phyloP scores from a whole-genome alignment of 2,329 filamentous ascomycete species.

The Phoma sp. region DNA sequence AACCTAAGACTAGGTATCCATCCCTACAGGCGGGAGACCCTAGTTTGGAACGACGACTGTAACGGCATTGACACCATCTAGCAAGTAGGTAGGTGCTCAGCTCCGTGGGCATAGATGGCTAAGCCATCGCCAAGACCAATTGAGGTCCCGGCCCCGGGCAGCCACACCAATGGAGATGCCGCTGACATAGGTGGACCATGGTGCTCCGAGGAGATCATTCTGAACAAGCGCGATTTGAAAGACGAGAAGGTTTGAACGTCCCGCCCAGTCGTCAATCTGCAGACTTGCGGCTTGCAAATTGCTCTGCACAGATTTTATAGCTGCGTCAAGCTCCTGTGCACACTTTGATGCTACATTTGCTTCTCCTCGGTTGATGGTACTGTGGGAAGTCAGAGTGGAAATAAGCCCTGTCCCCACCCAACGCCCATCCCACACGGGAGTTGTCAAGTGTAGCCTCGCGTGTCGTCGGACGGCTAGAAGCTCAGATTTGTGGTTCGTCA shows the following conservation, averaged over 20 bases:
- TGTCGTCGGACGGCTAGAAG: constrained; percentile 5
- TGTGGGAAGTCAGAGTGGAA: no score
- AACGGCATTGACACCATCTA: constrained; percentile 6
- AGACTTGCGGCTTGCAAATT: not conserved
- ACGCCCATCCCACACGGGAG: not conserved
- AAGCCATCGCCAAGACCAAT: constrained; percentile 13
- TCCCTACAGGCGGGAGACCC: not conserved
- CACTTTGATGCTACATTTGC: not conserved
- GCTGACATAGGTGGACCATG: constrained; percentile 7
- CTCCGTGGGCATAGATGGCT: constrained; percentile 1
- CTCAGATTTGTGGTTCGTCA: constrained; percentile 8
- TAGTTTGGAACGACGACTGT: constrained; percentile 11
- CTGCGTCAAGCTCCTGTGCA: not conserved
- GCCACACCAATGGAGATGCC: constrained; percentile 12
- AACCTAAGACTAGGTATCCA: not conserved
- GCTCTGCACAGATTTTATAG: not conserved
- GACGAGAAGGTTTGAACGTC: constrained; percentile 10
- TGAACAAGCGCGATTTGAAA: constrained; percentile 9
- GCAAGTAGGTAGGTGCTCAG: not conserved
- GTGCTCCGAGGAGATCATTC: not conserved
- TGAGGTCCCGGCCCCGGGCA: not conserved
- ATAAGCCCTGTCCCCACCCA: not conserved
- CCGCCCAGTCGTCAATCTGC: not conserved
- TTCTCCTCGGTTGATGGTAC: no score
- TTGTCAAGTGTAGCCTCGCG: constrained; percentile 1